A percentile compares a stretch with the other conserved stretches of the same genome.
These are phyloP conservation scores for Pichia kluyveri DNA, from an alignment of 805 yeast species.

Conservation along the genomic window DNA sequence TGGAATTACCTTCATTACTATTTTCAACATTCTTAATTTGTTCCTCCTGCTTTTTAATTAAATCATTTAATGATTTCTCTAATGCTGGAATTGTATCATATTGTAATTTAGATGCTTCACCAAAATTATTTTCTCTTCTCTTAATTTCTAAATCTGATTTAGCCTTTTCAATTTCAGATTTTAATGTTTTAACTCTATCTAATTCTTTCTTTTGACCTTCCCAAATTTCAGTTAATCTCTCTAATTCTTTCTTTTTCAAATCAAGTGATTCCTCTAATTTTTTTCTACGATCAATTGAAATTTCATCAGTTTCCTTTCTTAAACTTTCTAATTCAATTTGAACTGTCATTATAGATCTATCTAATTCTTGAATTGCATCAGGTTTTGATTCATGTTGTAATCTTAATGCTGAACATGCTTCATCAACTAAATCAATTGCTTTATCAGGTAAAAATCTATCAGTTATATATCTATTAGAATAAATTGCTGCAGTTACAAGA, in stretches of 20 bases:
- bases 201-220: conserved; percentile 70
- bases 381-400: conserved; percentile 97
- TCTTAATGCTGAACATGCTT: conserved; percentile 88
- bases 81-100: conserved; percentile 80
- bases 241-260: conserved; percentile 53
- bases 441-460: conserved; percentile 95
- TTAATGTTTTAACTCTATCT: conserved; percentile 69
- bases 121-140: conserved; percentile 81
- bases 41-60: conserved; percentile 25
- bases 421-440: conserved; percentile 93
- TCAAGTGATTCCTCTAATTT: conserved; percentile 62
- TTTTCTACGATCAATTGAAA: conserved; percentile 71
- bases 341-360: conserved; percentile 84
- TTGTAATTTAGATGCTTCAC: conserved; percentile 79
- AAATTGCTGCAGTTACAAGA: conserved; percentile 72
- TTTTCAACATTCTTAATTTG: conserved; percentile 24
- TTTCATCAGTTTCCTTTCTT: conserved; percentile 82
- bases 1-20: conserved; percentile 15
- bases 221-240: conserved; percentile 76
- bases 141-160: conserved; percentile 73
- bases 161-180: conserved; percentile 77
- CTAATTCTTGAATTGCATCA: conserved; percentile 83
- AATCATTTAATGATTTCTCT: conserved; percentile 48
- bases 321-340: conserved; percentile 92
- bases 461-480: conserved; percentile 77